Percentiles rank a stretch among this genome's conserved stretches.
Conservation (phyloP, 768 basidiomycete genomes). For the Asterophora parasitica region DNA sequence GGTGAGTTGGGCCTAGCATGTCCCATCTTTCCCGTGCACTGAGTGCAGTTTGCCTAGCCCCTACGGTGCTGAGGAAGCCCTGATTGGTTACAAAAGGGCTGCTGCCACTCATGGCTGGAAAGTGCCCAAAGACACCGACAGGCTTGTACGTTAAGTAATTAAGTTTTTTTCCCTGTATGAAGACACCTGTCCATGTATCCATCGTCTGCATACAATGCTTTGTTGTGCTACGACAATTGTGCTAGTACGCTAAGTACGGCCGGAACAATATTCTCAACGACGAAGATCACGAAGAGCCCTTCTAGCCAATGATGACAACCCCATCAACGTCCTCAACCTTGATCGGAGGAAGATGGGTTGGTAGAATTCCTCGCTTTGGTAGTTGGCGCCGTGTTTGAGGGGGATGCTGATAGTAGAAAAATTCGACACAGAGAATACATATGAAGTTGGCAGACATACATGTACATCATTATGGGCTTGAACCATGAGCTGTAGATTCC, state of each 20-base stretch:
- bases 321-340: background rate
- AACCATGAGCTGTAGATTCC: slow-evolving; percentile 20
- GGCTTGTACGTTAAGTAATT: slow-evolving; percentile 1
- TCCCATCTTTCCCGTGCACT: background rate
- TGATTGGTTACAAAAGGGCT: slow-evolving; percentile 61
- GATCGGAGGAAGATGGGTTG: background rate
- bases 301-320: background rate
- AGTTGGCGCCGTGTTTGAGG: background rate
- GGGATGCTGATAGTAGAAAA: background rate
- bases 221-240: background rate
- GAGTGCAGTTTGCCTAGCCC: slow-evolving; percentile 21
- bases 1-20: slow-evolving; percentile 23
- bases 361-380: background rate
- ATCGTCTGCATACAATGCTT: too few species aligned
- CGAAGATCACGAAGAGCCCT: background rate
- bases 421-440: background rate
- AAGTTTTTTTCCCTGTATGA: too few species aligned
- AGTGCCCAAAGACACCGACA: slow-evolving; percentile 6
- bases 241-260: too few species aligned
- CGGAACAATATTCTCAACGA: too few species aligned
- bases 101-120: slow-evolving; percentile 63
- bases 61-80: slow-evolving; percentile 52
- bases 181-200: too few species aligned
- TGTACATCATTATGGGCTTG: slow-evolving; percentile 24
- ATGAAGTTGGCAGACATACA: background rate